Percentiles rank a stretch among this genome's conserved stretches.
These are phyloP conservation scores for Gonapodya prolifera DNA, from an alignment of 192 early-diverging fungal genomes.

Conservation along the genomic window DNA sequence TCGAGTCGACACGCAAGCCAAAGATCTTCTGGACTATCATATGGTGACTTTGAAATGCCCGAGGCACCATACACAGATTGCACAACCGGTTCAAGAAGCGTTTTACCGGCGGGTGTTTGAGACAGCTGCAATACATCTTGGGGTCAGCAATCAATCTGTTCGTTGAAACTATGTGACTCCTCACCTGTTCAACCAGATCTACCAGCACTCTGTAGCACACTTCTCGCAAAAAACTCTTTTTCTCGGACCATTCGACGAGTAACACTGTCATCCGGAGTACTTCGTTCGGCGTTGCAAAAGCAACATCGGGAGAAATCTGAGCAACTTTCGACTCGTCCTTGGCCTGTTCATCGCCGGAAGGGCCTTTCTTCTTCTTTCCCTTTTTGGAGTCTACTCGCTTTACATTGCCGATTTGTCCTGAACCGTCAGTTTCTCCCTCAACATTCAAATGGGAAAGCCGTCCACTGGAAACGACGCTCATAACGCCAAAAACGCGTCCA, in stretches of 20 bases:
- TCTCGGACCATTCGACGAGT: constrained; percentile 50
- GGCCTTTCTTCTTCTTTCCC: neutral
- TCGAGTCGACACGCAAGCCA: constrained; percentile 33
- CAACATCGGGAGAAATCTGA: neutral
- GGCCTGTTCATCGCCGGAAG: neutral
- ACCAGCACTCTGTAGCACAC: constrained; percentile 59
- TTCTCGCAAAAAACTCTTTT: constrained; percentile 74
- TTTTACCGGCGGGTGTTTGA: neutral
- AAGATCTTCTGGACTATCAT: constrained; percentile 22
- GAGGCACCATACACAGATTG: neutral
- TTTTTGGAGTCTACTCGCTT: too few species aligned
- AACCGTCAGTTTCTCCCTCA: neutral
- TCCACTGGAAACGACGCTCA: constrained; percentile 45
- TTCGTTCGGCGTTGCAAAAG: constrained; percentile 53
- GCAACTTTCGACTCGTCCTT: neutral
- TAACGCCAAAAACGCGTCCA: constrained; percentile 80
- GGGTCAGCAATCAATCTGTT: too few species aligned
- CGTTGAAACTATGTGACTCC: neutral
- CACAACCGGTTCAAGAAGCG: neutral
- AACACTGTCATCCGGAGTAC: constrained; percentile 51
- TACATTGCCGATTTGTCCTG: neutral
- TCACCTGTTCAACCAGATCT: constrained; percentile 16
- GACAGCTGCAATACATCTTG: too few species aligned
- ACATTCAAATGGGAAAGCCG: neutral
- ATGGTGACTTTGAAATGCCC: neutral